Conservation (phyloP, 345 rosid species). For the Heritiera littoralis region DNA sequence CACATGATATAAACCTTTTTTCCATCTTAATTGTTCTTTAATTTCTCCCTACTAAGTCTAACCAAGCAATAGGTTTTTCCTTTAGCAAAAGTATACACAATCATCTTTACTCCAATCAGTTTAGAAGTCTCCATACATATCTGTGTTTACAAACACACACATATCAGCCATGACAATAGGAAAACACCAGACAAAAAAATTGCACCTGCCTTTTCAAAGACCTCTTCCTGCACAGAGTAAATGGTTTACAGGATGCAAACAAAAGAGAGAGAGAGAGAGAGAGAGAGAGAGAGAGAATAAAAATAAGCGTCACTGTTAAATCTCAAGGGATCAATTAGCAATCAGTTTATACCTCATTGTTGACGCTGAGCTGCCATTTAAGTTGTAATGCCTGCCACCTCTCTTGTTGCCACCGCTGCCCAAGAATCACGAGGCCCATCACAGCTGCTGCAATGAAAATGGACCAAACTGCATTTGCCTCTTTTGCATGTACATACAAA, state of each 20-base stretch:
- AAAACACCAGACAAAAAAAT: background rate
- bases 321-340: background rate
- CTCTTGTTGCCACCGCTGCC: constrained; percentile 97
- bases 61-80: background rate
- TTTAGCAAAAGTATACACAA: background rate
- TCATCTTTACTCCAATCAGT: background rate
- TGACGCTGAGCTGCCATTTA: constrained; percentile 72
- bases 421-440: constrained; percentile 87
- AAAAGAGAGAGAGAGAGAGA: background rate
- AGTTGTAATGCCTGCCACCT: constrained; percentile 87
- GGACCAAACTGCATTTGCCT: constrained; percentile 90
- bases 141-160: background rate
- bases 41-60: background rate
- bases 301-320: background rate
- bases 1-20: too few species aligned
- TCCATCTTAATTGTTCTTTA: background rate
- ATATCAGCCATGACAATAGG: background rate
- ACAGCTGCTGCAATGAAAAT: constrained; percentile 90
- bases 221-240: background rate
- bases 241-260: background rate
- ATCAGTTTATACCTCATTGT: constrained; percentile 55
- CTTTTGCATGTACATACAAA: constrained; percentile 71
- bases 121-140: background rate
- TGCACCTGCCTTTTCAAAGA: background rate
- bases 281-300: too few species aligned